Evolutionary conservation across 257 asterid species (phyloP).

Genomic region (Lycium barbarum): DNA sequence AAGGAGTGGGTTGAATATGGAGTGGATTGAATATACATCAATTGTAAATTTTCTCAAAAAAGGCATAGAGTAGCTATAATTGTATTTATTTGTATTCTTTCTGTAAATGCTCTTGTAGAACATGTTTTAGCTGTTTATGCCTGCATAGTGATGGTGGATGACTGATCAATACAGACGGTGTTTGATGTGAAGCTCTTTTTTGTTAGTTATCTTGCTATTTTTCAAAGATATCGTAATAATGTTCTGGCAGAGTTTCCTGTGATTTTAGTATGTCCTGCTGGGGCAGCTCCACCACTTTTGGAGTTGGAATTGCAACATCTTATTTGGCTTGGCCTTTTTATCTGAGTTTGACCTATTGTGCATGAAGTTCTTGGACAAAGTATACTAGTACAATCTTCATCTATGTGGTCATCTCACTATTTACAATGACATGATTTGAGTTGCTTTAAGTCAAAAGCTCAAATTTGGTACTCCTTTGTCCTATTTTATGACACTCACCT

Average conservation of each 20-base stretch:
- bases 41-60: not conserved
- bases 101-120: not conserved
- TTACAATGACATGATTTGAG: not conserved
- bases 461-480: not conserved
- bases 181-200: not conserved
- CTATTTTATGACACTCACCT: not conserved
- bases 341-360: not conserved
- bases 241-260: not conserved
- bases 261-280: not conserved
- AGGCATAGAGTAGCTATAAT: not conserved
- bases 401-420: not conserved
- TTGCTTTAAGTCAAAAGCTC: conserved; percentile 6
- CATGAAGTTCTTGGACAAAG: not conserved
- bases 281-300: not conserved
- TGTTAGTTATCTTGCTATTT: not conserved
- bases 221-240: not conserved
- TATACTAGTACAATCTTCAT: not conserved
- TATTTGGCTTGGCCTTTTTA: not conserved
- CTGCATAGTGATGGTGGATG: not conserved
- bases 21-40: not conserved
- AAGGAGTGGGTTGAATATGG: not conserved
- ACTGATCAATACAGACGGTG: not conserved
- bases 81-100: not conserved
- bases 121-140: not conserved
- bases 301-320: not conserved